phyloP scores from a whole-genome alignment of 257 asterid species.

The Cinchona pubescens region DNA sequence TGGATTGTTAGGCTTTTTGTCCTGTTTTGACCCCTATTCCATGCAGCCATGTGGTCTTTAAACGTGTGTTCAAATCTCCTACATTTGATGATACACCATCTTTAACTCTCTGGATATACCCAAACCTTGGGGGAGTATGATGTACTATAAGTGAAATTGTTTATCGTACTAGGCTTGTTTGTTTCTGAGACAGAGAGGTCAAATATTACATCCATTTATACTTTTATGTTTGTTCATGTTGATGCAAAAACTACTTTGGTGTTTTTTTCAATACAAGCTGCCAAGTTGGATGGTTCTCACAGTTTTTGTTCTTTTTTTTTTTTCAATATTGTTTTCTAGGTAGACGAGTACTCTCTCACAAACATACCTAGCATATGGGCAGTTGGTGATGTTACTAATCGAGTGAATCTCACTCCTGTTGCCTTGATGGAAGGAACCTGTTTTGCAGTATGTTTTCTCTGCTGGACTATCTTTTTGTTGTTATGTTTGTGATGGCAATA shows the following conservation, averaged over 20 bases:
- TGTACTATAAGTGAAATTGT: background rate
- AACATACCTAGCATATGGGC: slow-evolving; percentile 98
- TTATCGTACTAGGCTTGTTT: background rate
- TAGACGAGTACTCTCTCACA: slow-evolving; percentile 73
- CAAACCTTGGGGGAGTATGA: background rate
- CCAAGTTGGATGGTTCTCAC: background rate
- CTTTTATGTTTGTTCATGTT: background rate
- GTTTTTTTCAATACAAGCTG: background rate
- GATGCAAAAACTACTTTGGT: background rate
- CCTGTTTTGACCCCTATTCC: background rate
- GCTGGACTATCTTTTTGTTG: slow-evolving; percentile 6
- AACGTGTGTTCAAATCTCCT: background rate
- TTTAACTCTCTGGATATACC: background rate
- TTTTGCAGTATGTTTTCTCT: slow-evolving; percentile 64
- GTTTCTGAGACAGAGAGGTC: background rate
- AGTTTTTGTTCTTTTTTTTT: background rate
- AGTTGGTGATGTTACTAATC: slow-evolving; percentile 84
- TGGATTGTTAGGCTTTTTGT: background rate
- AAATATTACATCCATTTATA: background rate
- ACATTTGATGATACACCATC: background rate
- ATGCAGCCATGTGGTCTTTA: background rate
- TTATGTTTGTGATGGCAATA: background rate
- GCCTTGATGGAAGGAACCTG: slow-evolving; percentile 96
- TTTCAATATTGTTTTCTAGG: slow-evolving; percentile 43
- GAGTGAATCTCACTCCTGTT: slow-evolving; percentile 96